Conservation (phyloP, 495 filamentous ascomycete species). For the Hypoxylon lenormandii region DNA sequence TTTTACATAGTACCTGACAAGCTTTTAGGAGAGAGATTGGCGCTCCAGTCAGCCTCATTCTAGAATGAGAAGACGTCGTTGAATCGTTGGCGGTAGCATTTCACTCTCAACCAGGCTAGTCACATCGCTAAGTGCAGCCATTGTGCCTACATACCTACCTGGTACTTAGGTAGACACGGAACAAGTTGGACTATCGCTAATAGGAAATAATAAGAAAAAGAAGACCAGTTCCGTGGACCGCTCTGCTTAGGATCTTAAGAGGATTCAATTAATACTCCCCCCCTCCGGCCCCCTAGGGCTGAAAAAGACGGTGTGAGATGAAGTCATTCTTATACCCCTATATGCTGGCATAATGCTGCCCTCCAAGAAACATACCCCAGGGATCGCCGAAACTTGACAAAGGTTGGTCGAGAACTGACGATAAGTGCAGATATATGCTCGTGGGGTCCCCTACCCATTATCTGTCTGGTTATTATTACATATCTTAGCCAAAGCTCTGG, state of each 20-base stretch:
- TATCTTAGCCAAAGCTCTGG: constrained; percentile 13
- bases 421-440: constrained; percentile 30
- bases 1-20: constrained; percentile 16
- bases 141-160: not conserved
- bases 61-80: constrained; percentile 1
- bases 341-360: too few relatives aligned
- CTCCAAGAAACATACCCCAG: constrained; percentile 8
- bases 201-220: constrained; percentile 11
- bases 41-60: constrained; percentile 40
- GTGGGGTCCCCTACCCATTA: not conserved
- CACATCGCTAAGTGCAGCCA: constrained; percentile 8
- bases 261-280: constrained; percentile 36
- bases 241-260: constrained; percentile 32
- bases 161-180: not conserved
- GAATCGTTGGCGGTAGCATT: constrained; percentile 1
- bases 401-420: constrained; percentile 29
- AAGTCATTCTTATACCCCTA: constrained; percentile 25
- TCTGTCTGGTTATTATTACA: constrained; percentile 11
- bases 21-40: constrained; percentile 26
- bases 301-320: constrained; percentile 46
- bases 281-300: constrained; percentile 28
- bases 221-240: constrained; percentile 25
- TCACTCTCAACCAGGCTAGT: constrained; percentile 4
- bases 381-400: constrained; percentile 23
- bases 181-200: not conserved